Evolutionary conservation across 78 protist species (phyloP).

Genomic region (Dictyostelium firmibasis): DNA sequence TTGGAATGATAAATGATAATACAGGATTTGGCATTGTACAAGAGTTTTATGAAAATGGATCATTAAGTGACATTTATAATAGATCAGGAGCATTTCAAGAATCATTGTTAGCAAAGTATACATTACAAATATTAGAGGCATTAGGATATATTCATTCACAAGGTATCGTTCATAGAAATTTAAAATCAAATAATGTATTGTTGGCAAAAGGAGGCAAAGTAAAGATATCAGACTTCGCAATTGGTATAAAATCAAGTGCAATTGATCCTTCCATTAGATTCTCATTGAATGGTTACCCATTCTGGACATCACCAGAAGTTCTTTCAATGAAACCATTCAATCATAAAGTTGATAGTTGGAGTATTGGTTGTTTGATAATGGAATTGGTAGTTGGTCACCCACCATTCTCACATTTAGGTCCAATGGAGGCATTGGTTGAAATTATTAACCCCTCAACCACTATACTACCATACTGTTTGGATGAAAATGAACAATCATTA

Average conservation of each 20-base stretch:
- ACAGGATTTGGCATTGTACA: slow-evolving; percentile 54
- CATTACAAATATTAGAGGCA: slow-evolving; percentile 37
- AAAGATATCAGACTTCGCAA: slow-evolving; percentile 74
- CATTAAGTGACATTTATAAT: slow-evolving; percentile 31
- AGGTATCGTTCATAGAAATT: slow-evolving; percentile 77
- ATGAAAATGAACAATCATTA: slow-evolving; percentile 19
- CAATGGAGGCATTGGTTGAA: slow-evolving; percentile 50
- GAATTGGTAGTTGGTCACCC: slow-evolving; percentile 76
- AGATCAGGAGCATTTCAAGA: slow-evolving; percentile 55
- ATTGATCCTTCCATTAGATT: slow-evolving; percentile 3
- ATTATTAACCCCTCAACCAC: neutral
- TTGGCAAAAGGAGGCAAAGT: slow-evolving; percentile 59
- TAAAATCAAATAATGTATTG: slow-evolving; percentile 81
- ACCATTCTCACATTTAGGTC: slow-evolving; percentile 17
- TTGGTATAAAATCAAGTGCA: slow-evolving; percentile 1
- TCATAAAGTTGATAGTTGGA: slow-evolving; percentile 69
- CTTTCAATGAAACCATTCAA: slow-evolving; percentile 48
- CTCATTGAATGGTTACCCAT: slow-evolving; percentile 71
- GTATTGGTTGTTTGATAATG: slow-evolving; percentile 72
- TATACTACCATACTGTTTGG: neutral
- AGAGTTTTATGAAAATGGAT: slow-evolving; percentile 72
- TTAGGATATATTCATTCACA: slow-evolving; percentile 74
- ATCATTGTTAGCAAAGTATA: slow-evolving; percentile 1
- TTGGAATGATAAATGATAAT: slow-evolving; percentile 7
- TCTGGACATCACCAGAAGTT: slow-evolving; percentile 83